phyloP scores from a whole-genome alignment of 163 green algal species.

The Volvox carteri region DNA sequence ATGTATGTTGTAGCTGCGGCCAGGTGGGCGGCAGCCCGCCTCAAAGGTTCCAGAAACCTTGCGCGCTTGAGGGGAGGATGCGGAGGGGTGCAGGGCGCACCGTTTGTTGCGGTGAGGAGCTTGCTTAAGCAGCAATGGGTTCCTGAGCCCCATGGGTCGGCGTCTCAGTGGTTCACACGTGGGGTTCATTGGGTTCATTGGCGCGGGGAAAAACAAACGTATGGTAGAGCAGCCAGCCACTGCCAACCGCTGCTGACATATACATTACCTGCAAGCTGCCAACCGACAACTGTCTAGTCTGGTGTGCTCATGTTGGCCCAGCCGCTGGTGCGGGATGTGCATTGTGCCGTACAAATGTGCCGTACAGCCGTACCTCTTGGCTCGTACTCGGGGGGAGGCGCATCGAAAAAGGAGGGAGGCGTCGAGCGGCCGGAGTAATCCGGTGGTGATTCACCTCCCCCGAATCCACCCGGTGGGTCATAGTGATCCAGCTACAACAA shows the following conservation, averaged over 20 bases:
- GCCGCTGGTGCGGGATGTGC: no score
- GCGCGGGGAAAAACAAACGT: background rate
- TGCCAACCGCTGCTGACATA: background rate
- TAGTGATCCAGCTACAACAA: no score
- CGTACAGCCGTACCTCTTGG: background rate
- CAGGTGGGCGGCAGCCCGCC: no score
- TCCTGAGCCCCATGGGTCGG: background rate
- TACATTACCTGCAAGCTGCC: background rate
- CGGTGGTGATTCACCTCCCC: no score
- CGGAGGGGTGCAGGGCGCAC: background rate
- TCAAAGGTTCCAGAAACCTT: background rate
- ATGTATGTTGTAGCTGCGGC: no score
- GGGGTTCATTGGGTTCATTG: background rate
- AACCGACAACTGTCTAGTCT: background rate
- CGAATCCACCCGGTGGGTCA: no score
- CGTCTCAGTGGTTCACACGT: background rate
- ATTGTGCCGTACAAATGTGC: background rate
- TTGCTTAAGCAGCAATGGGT: background rate
- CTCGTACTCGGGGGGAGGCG: background rate
- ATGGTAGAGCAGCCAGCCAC: background rate
- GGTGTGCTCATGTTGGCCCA: background rate
- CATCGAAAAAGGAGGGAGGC: no score
- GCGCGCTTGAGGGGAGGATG: background rate
- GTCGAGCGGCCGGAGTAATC: no score
- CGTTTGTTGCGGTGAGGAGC: background rate